These are phyloP conservation scores for Hypomontagnella monticulosa DNA, from an alignment of 495 filamentous ascomycete species.

Conservation along the genomic window DNA sequence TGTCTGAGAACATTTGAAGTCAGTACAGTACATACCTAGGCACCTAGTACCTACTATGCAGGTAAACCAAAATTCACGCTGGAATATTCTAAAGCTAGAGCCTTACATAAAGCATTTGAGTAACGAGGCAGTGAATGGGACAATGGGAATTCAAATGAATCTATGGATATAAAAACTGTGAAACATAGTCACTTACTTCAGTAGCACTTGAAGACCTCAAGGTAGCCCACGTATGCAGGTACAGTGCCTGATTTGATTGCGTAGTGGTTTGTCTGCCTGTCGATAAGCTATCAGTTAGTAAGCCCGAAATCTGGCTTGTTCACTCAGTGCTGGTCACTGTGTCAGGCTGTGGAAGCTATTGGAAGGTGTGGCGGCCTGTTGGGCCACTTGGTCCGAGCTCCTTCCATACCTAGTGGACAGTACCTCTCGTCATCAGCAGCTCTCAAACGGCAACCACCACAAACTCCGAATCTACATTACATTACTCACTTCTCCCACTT, in stretches of 20 bases:
- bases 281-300: slow-evolving; percentile 27
- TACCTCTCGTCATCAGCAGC: slow-evolving; percentile 48
- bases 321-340: neutral
- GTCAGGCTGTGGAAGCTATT: slow-evolving; percentile 44
- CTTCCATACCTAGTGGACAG: too few relatives aligned
- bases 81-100: too few relatives aligned
- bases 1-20: too few relatives aligned
- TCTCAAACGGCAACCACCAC: slow-evolving; percentile 37
- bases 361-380: slow-evolving; percentile 48
- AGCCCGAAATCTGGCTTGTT: slow-evolving; percentile 43
- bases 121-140: too few relatives aligned
- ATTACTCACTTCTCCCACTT: slow-evolving; percentile 25
- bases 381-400: slow-evolving; percentile 47
- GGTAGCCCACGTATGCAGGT: slow-evolving; percentile 28
- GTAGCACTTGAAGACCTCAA: too few relatives aligned
- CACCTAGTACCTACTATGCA: too few relatives aligned
- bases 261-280: slow-evolving; percentile 42
- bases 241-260: slow-evolving; percentile 39
- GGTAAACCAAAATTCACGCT: too few relatives aligned
- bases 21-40: too few relatives aligned
- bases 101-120: too few relatives aligned
- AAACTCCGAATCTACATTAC: slow-evolving; percentile 25
- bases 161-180: too few relatives aligned
- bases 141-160: too few relatives aligned
- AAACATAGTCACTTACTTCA: too few relatives aligned